A percentile compares a stretch with the other conserved stretches of the same genome.
Conservation (phyloP, 768 basidiomycete genomes). For the Kwoniella newhampshirensis region DNA sequence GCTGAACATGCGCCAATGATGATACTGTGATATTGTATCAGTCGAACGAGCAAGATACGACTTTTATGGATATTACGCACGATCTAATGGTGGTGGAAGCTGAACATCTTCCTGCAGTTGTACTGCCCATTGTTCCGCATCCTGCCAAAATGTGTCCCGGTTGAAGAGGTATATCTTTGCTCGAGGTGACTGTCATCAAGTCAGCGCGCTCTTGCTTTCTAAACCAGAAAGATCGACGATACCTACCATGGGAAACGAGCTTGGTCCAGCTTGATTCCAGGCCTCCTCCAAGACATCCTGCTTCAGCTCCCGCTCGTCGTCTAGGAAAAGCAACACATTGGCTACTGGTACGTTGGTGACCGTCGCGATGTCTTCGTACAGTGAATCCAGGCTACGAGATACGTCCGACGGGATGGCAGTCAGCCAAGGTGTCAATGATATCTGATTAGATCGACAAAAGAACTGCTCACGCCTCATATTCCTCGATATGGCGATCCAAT, state of each 20-base stretch:
- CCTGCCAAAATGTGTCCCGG: slow-evolving; percentile 44
- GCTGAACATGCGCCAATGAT: slow-evolving; percentile 27
- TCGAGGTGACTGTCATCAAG: slow-evolving; percentile 16
- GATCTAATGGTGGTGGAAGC: slow-evolving; percentile 36
- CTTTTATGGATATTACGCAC: slow-evolving; percentile 25
- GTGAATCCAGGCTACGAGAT: slow-evolving; percentile 8
- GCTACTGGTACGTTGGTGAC: slow-evolving; percentile 14
- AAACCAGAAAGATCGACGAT: neutral
- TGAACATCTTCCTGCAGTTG: slow-evolving; percentile 37
- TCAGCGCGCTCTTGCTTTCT: slow-evolving; percentile 11
- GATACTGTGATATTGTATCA: slow-evolving; percentile 7
- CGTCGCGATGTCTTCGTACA: slow-evolving; percentile 18
- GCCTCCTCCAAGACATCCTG: slow-evolving; percentile 28
- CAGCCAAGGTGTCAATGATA: slow-evolving; percentile 13
- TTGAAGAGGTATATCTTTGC: slow-evolving; percentile 43
- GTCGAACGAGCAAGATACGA: no score
- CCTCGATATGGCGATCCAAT: slow-evolving; percentile 21
- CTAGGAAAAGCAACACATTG: slow-evolving; percentile 40
- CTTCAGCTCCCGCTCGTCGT: slow-evolving; percentile 39
- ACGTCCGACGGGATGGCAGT: neutral
- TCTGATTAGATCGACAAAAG: neutral
- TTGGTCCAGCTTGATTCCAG: slow-evolving; percentile 25
- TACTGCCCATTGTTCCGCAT: slow-evolving; percentile 42
- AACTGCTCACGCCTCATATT: slow-evolving; percentile 38
- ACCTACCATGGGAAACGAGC: slow-evolving; percentile 15